Base-by-base conservation (phyloP, 192 early-diverging fungal genomes). In the Coemansia erecta region DNA sequence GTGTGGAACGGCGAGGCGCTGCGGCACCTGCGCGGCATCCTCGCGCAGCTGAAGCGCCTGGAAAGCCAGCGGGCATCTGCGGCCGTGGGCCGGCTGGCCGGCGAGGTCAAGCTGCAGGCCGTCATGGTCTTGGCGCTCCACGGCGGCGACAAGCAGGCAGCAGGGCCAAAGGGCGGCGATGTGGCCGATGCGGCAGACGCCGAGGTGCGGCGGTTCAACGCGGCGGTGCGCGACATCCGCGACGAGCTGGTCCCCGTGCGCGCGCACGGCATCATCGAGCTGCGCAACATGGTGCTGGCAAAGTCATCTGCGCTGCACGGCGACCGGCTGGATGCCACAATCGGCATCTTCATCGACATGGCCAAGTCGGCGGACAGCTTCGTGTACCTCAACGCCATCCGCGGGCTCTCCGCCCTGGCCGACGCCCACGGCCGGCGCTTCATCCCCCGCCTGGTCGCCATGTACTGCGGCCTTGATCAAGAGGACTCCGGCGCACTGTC, bases 321-420 rank as follows among this genome's bases (percentile, higher is more conserved):
- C 6, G 82, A 83, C 2, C 80, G 85, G 43, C 56, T 96, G 12
- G 85, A 86, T 19, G 81, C 85, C 6, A 76, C 89, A 0, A 74
- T 92, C 21, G 83, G 83, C 53, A 76, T 94, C 6, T 96, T 95
- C 84, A 70, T 94, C 2, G 84, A 92, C 41, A 81, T 89, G 73
- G 61, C 92, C 5, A 73, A 85, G 43, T 84, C 91, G 45, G 82
- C 86, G 10, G 95, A 98, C 53, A 92, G 91, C 63, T 98, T 90
- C 66, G 86, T 96, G 28, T 94, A 98, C 58, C 82, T 98, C 31
- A 96, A 96, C 72, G 92, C 94, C 8, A 84, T 98, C 55, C 90
- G 91, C 55, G 92, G 93, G 2, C 79, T 95, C 10, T 80, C 90
- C 5, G 82, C 93, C 1, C 65, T 96, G 22, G 89, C 92, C 0